phyloP scores from a whole-genome alignment of 176 grass and related monocot genomes.

The Lolium multiflorum region DNA sequence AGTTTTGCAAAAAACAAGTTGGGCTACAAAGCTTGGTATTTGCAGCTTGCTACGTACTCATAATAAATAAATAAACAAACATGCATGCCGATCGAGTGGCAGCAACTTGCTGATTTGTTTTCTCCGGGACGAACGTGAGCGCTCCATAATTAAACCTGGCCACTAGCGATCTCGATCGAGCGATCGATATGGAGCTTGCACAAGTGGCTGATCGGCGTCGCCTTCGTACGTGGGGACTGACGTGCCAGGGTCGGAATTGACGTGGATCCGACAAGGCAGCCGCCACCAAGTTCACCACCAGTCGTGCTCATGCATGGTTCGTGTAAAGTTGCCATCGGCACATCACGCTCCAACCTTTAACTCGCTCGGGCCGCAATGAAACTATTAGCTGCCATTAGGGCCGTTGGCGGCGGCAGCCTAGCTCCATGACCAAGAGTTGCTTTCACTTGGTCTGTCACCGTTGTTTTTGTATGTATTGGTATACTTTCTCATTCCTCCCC shows the following conservation, averaged over 20 bases:
- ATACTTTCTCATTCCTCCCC: not conserved
- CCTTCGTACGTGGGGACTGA: constrained; percentile 20
- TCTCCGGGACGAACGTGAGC: too few relatives aligned
- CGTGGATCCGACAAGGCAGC: constrained; percentile 46
- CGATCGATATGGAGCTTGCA: not conserved
- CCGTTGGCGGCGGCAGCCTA: not conserved
- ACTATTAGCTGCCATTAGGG: not conserved
- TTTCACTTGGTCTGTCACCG: too few relatives aligned
- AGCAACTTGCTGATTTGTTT: not conserved
- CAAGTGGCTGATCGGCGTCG: not conserved
- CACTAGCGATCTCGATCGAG: not conserved
- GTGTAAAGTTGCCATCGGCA: not conserved
- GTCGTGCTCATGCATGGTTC: too few relatives aligned
- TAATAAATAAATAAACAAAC: not conserved
- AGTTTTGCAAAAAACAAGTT: too few relatives aligned
- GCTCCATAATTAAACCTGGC: not conserved
- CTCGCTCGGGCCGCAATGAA: not conserved
- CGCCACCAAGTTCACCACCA: not conserved
- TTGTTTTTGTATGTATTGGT: not conserved
- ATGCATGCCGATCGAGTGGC: not conserved
- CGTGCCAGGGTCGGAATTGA: constrained; percentile 25
- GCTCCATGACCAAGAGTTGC: not conserved
- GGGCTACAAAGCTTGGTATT: too few relatives aligned
- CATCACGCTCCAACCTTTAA: not conserved
- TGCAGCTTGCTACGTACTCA: too few relatives aligned